Conservation (phyloP, 208 protist genomes). For the Perkinsela sp. region DNA sequence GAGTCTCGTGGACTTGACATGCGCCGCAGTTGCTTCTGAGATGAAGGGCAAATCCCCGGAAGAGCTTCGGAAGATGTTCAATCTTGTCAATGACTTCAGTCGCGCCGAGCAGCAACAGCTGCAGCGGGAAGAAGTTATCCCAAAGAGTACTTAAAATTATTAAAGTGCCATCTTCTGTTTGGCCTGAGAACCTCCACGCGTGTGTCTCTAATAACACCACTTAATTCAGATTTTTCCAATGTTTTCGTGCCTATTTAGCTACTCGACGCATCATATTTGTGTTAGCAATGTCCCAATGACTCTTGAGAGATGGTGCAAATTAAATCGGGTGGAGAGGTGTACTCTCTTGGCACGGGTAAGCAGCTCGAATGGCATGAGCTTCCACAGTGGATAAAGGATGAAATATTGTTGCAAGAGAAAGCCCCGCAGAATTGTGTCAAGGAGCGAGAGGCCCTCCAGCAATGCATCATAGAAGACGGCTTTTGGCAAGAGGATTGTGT, state of each 20-base stretch:
- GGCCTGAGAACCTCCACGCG: too few species aligned
- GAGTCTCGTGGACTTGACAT: slow-evolving; percentile 70
- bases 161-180: too few species aligned
- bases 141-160: too few species aligned
- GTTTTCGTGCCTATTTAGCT: too few species aligned
- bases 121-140: slow-evolving; percentile 7
- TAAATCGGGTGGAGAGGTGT: background rate
- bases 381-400: background rate
- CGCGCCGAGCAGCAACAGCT: slow-evolving; percentile 65
- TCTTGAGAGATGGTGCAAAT: background rate
- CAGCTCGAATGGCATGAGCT: background rate
- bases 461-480: background rate
- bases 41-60: slow-evolving; percentile 74
- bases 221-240: too few species aligned
- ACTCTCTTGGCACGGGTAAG: background rate
- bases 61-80: slow-evolving; percentile 68
- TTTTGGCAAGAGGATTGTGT: background rate
- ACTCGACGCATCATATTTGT: too few species aligned
- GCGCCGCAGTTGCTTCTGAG: slow-evolving; percentile 64
- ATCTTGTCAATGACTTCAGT: slow-evolving; percentile 81
- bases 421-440: background rate
- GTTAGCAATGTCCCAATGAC: too few species aligned
- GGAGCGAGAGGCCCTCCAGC: background rate
- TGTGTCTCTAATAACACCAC: too few species aligned
- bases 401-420: background rate